Conservation (phyloP, 2,329 filamentous ascomycete genomes). For the Diaporthe ampelina region DNA sequence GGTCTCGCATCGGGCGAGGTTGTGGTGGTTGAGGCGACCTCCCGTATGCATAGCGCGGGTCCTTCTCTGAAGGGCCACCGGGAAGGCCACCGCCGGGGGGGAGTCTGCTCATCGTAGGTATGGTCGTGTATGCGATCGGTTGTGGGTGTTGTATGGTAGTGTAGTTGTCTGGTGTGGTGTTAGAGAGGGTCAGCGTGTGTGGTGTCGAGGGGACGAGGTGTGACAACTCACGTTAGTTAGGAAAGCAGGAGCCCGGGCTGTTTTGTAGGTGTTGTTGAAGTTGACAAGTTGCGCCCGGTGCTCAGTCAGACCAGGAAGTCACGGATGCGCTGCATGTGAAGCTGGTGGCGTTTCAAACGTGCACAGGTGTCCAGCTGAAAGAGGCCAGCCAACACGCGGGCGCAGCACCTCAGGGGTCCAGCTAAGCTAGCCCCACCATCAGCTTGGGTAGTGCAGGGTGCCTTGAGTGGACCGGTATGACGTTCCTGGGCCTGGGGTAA, state of each 20-base stretch:
- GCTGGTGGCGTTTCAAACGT: slow-evolving; percentile 31
- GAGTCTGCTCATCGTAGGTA: slow-evolving; percentile 10
- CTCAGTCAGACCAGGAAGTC: no score
- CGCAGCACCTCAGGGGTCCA: background rate
- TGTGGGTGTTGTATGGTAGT: no score
- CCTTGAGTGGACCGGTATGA: slow-evolving; percentile 10
- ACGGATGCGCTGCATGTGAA: slow-evolving; percentile 6
- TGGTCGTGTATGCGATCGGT: no score
- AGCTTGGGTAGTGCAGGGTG: no score
- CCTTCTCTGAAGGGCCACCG: slow-evolving; percentile 12
- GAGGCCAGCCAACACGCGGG: background rate
- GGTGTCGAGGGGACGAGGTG: no score
- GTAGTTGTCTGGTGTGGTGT: background rate
- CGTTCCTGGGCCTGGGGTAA: background rate
- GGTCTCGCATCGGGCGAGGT: slow-evolving; percentile 33
- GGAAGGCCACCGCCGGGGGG: slow-evolving; percentile 26
- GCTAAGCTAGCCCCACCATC: slow-evolving; percentile 1
- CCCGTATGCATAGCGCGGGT: background rate
- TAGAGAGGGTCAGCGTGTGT: no score
- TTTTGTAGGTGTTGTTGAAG: no score
- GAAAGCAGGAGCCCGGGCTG: no score
- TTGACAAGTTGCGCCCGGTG: no score
- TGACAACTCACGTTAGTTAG: no score
- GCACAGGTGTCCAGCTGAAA: slow-evolving; percentile 21
- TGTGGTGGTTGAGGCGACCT: slow-evolving; percentile 20